Base-by-base conservation (phyloP, 148 eudicot genomes). In the Vaccinium vitisidaea region DNA sequence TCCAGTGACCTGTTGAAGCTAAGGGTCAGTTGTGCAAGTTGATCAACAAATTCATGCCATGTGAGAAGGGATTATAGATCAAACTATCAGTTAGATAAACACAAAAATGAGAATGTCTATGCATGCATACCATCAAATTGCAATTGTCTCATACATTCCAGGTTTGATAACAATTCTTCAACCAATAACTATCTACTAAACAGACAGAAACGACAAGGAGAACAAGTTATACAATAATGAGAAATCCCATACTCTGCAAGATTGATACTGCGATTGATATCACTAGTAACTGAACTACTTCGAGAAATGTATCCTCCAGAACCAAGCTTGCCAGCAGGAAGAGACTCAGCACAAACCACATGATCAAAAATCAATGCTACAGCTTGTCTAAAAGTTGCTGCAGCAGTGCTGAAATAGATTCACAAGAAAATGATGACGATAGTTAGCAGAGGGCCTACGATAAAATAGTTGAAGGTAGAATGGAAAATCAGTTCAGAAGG, bases 301-400 rank as follows among this genome's bases (percentile, higher is more conserved):
- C 99, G 94, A 89, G 92, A 93, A 88, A 90, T 83, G 82, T 93
- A 94, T 90, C 95, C 91, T 80, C 94, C 98, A 82, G 95, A 91
- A 90, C 94, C 89, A 90, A 88, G 88, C 85, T 92, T 94, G 84
- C 93, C 98, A 27, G 93, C 89, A 71, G 96, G 99, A 87, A 97
- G 95, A 74, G 98, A 93, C 88, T 97, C 99, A 49, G 96, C 92
- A 80, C 71, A 85, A 86, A 91, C 91, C 85, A 97, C 93, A 83
- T 88, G 93, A 88, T 97, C 99, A 88, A 97, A 97, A 80, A 97
- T 90, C 88, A 97, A 89, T 58, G 99, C 99, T 85, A 95, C 99
- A 74, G 99, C 95, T 90, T 97, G 99, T 84, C 99, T 93, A 89
- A 97, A 97, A 75, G 99, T 97, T 71, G 99, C 99, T 84, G 98